Conservation (phyloP, 768 basidiomycete genomes). For the Suillus clintonianus region DNA sequence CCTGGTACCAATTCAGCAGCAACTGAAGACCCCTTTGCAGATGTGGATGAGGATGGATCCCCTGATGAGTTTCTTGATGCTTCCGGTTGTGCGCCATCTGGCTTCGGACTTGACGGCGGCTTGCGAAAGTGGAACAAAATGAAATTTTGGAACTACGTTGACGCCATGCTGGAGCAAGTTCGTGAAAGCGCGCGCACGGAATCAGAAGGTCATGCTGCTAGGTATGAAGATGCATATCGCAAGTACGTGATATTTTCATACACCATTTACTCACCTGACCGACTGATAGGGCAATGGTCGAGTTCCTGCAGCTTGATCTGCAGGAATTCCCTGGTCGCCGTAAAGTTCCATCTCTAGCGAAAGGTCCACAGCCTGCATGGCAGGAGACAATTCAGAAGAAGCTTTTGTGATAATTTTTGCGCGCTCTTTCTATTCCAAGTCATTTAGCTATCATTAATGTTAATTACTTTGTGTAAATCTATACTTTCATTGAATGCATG, state of each 20-base stretch:
- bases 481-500: too few species aligned
- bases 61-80: background rate
- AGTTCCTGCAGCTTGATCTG: background rate
- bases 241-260: background rate
- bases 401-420: too few species aligned
- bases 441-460: too few species aligned
- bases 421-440: too few species aligned
- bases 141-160: background rate
- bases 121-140: background rate
- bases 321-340: background rate
- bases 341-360: background rate
- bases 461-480: too few species aligned
- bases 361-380: too few species aligned
- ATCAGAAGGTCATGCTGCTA: too few species aligned
- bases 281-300: background rate
- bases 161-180: background rate
- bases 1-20: too few species aligned
- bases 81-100: background rate
- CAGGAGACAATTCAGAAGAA: too few species aligned
- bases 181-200: background rate
- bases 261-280: background rate
- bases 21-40: background rate
- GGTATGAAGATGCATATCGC: background rate
- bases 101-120: background rate
- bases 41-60: background rate